These are phyloP conservation scores for Tillandsia leiboldiana DNA, from an alignment of 176 grass and related monocot species.

Conservation along the genomic window DNA sequence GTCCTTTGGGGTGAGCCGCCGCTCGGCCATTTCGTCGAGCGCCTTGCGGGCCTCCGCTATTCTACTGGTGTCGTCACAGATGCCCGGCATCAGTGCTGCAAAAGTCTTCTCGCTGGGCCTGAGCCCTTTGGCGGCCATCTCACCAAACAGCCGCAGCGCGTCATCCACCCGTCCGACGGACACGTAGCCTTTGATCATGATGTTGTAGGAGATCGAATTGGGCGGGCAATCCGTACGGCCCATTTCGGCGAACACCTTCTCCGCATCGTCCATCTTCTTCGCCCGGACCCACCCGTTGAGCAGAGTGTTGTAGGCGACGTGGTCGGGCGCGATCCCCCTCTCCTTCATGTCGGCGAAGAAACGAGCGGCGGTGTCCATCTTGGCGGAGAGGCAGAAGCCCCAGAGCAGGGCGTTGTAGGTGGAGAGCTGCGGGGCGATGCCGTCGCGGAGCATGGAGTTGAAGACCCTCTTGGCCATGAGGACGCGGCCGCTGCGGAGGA, in stretches of 20 bases:
- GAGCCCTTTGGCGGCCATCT: slow-evolving; percentile 70
- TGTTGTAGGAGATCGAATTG: slow-evolving; percentile 64
- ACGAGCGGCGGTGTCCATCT: slow-evolving; percentile 51
- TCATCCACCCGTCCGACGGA: slow-evolving; percentile 37
- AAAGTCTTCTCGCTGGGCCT: slow-evolving; percentile 86
- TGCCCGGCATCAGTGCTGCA: slow-evolving; percentile 72
- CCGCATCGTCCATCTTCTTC: slow-evolving; percentile 63
- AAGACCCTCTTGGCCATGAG: slow-evolving; percentile 73
- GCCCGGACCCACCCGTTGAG: slow-evolving; percentile 55
- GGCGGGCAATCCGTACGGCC: slow-evolving; percentile 18
- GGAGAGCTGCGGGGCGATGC: slow-evolving; percentile 36
- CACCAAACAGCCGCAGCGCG: slow-evolving; percentile 45
- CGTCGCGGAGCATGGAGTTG: slow-evolving; percentile 61
- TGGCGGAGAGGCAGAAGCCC: slow-evolving; percentile 72
- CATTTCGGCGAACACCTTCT: slow-evolving; percentile 83
- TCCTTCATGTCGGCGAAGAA: slow-evolving; percentile 71
- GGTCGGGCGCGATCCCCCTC: slow-evolving; percentile 40
- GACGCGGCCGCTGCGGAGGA: slow-evolving; percentile 57
- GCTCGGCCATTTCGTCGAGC: slow-evolving; percentile 61
- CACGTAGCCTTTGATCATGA: slow-evolving; percentile 88
- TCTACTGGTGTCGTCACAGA: slow-evolving; percentile 63
- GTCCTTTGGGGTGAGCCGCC: slow-evolving; percentile 65
- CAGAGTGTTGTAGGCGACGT: slow-evolving; percentile 65
- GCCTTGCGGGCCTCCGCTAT: slow-evolving; percentile 40
- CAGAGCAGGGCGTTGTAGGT: slow-evolving; percentile 85